Evolutionary conservation across 2,329 filamentous ascomycete genomes (phyloP).

Genomic region (Hypoxylon sp.): DNA sequence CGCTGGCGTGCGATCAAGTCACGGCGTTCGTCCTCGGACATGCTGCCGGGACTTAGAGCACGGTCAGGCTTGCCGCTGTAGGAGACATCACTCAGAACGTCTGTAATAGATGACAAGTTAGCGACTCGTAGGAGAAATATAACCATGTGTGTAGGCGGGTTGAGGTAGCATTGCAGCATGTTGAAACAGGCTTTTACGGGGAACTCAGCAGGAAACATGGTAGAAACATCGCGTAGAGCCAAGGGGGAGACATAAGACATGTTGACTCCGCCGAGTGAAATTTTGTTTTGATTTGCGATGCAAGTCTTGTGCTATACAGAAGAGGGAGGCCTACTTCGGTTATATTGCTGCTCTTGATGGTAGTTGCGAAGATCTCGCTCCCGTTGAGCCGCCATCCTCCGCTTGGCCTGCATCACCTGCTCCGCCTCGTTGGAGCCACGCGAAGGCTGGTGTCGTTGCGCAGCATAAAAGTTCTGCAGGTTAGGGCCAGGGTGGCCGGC

Average conservation of each 20-base stretch:
- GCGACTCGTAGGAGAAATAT: conserved; percentile 48
- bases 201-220: conserved; percentile 51
- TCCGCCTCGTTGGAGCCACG: conserved; percentile 91
- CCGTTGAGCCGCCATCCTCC: conserved; percentile 98
- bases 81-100: conserved; percentile 65
- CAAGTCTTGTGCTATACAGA: conserved; percentile 75
- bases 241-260: conserved; percentile 49
- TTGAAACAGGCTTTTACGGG: conserved; percentile 49
- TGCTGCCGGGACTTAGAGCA: conserved; percentile 83
- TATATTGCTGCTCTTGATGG: conserved; percentile 99
- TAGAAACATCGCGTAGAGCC: conserved; percentile 47
- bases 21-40: conserved; percentile 96
- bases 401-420: conserved; percentile 99
- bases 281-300: conserved; percentile 58
- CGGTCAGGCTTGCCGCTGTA: conserved; percentile 82
- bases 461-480: conserved; percentile 93
- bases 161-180: conserved; percentile 43
- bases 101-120: conserved; percentile 62
- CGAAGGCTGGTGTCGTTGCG: conserved; percentile 90
- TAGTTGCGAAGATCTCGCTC: conserved; percentile 99
- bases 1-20: conserved; percentile 97
- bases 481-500: conserved; percentile 82
- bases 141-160: background rate
- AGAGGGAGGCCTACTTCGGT: conserved; percentile 94
- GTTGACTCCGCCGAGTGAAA: conserved; percentile 52